These are phyloP conservation scores for Rosa persica DNA, from an alignment of 306 rosid genomes.

Conservation along the genomic window DNA sequence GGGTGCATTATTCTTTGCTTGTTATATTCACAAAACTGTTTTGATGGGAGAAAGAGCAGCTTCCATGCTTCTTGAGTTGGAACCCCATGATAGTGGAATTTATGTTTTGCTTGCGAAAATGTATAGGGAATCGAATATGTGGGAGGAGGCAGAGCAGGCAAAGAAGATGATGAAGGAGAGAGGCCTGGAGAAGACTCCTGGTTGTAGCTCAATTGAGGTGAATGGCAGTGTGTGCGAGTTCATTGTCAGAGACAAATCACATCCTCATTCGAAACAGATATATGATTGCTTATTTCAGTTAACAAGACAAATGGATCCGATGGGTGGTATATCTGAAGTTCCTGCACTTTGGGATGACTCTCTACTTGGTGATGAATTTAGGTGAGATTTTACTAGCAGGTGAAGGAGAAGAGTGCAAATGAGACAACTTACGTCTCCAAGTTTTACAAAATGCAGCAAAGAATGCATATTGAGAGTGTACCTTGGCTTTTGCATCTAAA, in stretches of 20 bases:
- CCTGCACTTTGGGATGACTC: neutral
- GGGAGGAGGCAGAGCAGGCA: slow-evolving; percentile 51
- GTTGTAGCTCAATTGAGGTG: slow-evolving; percentile 70
- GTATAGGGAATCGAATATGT: slow-evolving; percentile 68
- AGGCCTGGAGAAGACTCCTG: slow-evolving; percentile 66
- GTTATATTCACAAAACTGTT: slow-evolving; percentile 57
- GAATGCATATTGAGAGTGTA: no score
- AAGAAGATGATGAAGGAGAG: slow-evolving; percentile 53
- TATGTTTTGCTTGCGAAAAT: slow-evolving; percentile 65
- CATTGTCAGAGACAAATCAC: slow-evolving; percentile 50
- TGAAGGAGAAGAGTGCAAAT: neutral
- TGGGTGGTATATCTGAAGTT: neutral
- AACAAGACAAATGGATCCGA: slow-evolving; percentile 39
- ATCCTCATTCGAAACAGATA: slow-evolving; percentile 40
- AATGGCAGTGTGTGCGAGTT: slow-evolving; percentile 58
- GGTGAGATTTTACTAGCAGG: neutral
- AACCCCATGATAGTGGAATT: slow-evolving; percentile 67
- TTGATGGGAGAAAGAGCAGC: slow-evolving; percentile 69
- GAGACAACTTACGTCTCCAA: neutral
- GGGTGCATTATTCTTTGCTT: slow-evolving; percentile 84
- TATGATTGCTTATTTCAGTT: slow-evolving; percentile 50
- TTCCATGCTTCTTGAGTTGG: slow-evolving; percentile 72
- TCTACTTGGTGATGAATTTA: neutral
- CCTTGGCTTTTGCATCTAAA: neutral
- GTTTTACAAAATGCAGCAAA: neutral